phyloP scores from a whole-genome alignment of 768 basidiomycete species.

The Mycena epipterygia region DNA sequence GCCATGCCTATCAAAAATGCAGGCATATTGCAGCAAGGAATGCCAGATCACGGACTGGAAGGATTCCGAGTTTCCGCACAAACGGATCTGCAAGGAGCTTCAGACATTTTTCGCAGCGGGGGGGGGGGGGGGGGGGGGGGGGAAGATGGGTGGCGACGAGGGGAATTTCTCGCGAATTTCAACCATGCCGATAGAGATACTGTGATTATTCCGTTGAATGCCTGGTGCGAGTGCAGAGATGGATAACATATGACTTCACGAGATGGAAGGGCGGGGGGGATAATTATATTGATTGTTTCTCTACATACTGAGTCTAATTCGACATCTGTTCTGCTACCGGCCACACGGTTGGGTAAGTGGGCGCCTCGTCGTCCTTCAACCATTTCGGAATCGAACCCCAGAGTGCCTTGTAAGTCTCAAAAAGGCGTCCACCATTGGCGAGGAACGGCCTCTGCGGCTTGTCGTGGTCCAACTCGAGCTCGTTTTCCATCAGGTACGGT shows the following conservation, averaged over 20 bases:
- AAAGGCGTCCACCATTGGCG: background rate
- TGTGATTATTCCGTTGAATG: background rate
- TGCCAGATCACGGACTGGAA: conserved; percentile 5
- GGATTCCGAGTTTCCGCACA: conserved; percentile 38
- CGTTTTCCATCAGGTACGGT: background rate
- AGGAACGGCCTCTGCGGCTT: background rate
- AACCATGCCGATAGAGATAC: background rate
- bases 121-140: background rate
- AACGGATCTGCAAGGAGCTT: background rate
- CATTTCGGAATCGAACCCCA: background rate
- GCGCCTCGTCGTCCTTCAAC: background rate
- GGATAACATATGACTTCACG: too few species aligned
- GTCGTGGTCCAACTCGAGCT: background rate
- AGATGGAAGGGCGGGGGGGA: too few species aligned
- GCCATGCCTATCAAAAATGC: background rate
- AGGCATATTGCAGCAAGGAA: background rate
- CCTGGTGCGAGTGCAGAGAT: background rate
- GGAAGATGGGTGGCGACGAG: background rate
- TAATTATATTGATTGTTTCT: too few species aligned
- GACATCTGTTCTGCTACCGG: background rate
- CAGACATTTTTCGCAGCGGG: background rate
- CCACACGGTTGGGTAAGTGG: background rate
- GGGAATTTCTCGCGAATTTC: background rate
- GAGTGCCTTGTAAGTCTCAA: background rate
- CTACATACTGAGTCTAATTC: too few species aligned